Evolutionary conservation across 2,329 filamentous ascomycete genomes (phyloP).

Genomic region (Monosporascus cannonballus): DNA sequence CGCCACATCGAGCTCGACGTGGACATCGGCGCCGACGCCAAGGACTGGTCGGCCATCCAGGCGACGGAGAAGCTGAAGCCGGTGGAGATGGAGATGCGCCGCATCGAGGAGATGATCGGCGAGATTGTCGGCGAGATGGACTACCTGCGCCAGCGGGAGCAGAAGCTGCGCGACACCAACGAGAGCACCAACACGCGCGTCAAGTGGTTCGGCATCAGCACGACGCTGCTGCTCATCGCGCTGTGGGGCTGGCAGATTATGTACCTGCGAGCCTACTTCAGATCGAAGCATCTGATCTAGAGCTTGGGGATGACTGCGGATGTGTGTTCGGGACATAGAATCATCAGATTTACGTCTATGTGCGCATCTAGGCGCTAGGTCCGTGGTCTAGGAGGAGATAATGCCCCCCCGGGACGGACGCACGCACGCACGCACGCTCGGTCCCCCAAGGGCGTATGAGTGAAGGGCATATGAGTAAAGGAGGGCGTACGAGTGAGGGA

Average conservation of each 20-base stretch:
- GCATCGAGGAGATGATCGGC: slow-evolving; percentile 82
- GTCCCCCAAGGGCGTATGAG: not conserved
- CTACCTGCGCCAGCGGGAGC: slow-evolving; percentile 82
- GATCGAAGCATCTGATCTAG: slow-evolving; percentile 43
- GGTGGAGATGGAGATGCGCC: slow-evolving; percentile 86
- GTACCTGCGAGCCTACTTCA: slow-evolving; percentile 95
- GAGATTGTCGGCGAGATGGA: slow-evolving; percentile 96
- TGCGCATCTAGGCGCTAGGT: not conserved
- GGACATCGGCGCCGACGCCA: slow-evolving; percentile 93
- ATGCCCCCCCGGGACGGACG: not conserved
- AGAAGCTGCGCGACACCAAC: slow-evolving; percentile 95
- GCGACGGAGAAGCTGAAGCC: slow-evolving; percentile 97
- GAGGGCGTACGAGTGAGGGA: not conserved
- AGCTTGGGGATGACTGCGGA: not conserved
- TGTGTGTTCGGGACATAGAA: not conserved
- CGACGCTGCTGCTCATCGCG: slow-evolving; percentile 82
- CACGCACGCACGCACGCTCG: not conserved
- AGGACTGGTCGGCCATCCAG: slow-evolving; percentile 96
- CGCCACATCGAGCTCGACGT: slow-evolving; percentile 87
- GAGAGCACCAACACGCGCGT: slow-evolving; percentile 99
- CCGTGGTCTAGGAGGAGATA: not conserved
- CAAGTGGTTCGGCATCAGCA: slow-evolving; percentile 96
- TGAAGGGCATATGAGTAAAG: not conserved
- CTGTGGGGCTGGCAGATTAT: slow-evolving; percentile 96
- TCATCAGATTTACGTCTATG: not conserved